Base-by-base conservation (phyloP, 768 basidiomycete genomes). In the Cantharellus anzutake region DNA sequence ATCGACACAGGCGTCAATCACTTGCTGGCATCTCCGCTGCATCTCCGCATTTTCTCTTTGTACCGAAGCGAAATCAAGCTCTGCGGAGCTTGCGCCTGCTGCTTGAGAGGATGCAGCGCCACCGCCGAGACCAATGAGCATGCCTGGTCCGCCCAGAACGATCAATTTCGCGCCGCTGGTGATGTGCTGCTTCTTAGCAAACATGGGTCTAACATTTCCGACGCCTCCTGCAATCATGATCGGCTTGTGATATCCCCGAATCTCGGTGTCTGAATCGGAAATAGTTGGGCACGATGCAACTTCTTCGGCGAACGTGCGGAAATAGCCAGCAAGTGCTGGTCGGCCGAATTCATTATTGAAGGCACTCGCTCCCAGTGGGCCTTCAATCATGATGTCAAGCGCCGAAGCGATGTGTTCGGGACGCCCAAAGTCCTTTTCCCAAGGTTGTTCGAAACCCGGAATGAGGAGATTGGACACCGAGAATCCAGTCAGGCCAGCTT, bases 181-280 rank as follows among this genome's bases (percentile, higher is more conserved):
- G 66, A 99, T 91, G 61, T 72, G 70, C 2, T 77, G 74, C 72
- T 99, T 99, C 67, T 73, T 77, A 40, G 93, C 82, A 65, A 87
- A 93, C 63, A 78, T 72, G 3, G 85, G 83, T 14, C 89, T 82
- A 44, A 98, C 93, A 66, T 86, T 97, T 3, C 96, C 96, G 63
- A 92, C 81, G 35, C 96, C 96, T 20, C 96, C 96, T 4, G 96
- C 94, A 64, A 99, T 86, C 96, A 99, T 99, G 74, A 99, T 96
- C 11, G 96, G 96, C 70, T 99, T 99, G 73, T 98, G 96, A 70
- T 97, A 99, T 0, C 96, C 96, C 59, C 93, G 74, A n/a, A 91
- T 72, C 68, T 90, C 86, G 48, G 38, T 11, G 57, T 68, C 62
- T 3, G 75, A 76, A 42, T 79, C 79, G 41, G 70, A 68, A 4